Evolutionary conservation across 208 protist genomes (phyloP), one percentile per base, ranked within the genome.

Genomic region (Porcisia hertigi): DNA sequence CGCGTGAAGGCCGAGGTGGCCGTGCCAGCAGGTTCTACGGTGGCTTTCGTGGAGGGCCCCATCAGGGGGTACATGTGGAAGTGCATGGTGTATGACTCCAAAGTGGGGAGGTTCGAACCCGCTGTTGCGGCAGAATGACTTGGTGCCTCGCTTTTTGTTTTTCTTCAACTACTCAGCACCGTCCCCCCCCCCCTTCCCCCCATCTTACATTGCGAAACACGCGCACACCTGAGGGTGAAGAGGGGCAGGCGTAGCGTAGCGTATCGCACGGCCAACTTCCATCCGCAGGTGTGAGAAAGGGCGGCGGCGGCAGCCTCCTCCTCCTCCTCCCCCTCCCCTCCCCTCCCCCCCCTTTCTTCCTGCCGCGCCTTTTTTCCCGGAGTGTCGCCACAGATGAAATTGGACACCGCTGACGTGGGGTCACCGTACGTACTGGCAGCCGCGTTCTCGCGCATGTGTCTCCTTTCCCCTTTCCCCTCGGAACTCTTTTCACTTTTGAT

Each of bases 11-110:
- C 81, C 5, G 43, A 59, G 39, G 23, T 87, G 59, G 55, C 65
- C 23, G 57, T 84, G 34, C 73, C 71, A 30, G 79, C 77, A 6
- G 77, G 69, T 45, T 60, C 79, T 59, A 86, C 82, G 8, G 69
- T 83, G 12, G 45, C 82, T 0, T 83, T 86, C 36, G 77, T 86
- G 43, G 82, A 86, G 60, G 82, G 82, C 1, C 71, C 76, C 36
- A 78, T 82, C 49, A 81, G 72, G 45, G 82, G 82, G 43, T 86
- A 76, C 75, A 86, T 86, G 77, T 86, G 80, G 74, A 86, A 80
- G 78, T 86, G 82, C 70, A 16, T 70, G 14, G 78, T 86, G n/a
- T 16, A 74, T 41, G 69, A 83, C 69, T 45, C 69, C 14, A 77
- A 76, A 69, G 74, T 69, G 18, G 69, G 54, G 54, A 72, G 3